Evolutionary conservation across 139 green algal genomes (phyloP).

Genomic region (Microglena sp.): DNA sequence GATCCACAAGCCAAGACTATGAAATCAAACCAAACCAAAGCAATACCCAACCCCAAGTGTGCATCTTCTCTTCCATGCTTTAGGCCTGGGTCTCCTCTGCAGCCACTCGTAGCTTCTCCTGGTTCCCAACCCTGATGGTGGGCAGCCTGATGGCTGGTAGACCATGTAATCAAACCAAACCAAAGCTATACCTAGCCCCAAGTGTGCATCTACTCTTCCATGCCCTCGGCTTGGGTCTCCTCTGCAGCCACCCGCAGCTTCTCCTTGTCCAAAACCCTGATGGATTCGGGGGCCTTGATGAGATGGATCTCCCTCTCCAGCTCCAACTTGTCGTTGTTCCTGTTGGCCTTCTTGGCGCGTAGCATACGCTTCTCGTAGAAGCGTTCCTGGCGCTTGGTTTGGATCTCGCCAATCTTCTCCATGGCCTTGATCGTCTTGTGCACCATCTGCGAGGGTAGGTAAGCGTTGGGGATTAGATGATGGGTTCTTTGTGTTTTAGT

Average conservation of each 20-base stretch:
- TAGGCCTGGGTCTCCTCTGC: slow-evolving; percentile 12
- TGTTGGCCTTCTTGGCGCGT: slow-evolving; percentile 45
- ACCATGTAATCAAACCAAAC: no score
- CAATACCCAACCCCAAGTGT: no score
- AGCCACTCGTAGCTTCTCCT: slow-evolving; percentile 45
- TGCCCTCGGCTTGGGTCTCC: slow-evolving; percentile 4
- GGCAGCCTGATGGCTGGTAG: no score
- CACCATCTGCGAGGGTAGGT: no score
- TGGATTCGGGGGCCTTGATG: slow-evolving; percentile 54
- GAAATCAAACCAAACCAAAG: no score
- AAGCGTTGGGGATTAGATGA: no score
- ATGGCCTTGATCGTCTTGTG: slow-evolving; percentile 89
- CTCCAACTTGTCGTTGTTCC: slow-evolving; percentile 48
- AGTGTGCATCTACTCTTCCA: slow-evolving; percentile 21
- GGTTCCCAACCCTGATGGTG: slow-evolving; percentile 17
- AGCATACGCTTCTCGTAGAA: slow-evolving; percentile 84
- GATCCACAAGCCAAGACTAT: no score
- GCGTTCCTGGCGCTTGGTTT: slow-evolving; percentile 67
- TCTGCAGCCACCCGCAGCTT: slow-evolving; percentile 40
- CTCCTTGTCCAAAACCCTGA: slow-evolving; percentile 28
- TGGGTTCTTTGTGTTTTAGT: no score
- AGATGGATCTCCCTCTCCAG: slow-evolving; percentile 89
- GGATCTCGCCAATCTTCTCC: slow-evolving; percentile 73
- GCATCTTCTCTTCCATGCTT: slow-evolving; percentile 15
- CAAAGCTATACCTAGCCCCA: no score